Percentiles rank a stretch among this genome's conserved stretches.
phyloP scores from a whole-genome alignment of 2,329 filamentous ascomycete genomes.

The Fusarium equiseti region DNA sequence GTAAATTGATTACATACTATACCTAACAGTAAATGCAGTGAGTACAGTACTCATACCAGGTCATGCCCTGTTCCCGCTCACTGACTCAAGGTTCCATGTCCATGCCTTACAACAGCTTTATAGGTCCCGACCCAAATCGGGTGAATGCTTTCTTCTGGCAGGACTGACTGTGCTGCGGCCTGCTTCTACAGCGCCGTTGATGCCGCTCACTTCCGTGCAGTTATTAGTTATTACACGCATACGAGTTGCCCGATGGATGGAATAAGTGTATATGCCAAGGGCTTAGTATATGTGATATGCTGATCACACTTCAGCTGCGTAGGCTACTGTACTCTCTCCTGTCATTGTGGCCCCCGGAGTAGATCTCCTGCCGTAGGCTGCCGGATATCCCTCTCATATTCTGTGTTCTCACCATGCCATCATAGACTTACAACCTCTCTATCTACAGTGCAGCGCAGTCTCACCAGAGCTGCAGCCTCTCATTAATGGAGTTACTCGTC shows the following conservation, averaged over 20 bases:
- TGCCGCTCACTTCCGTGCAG: background rate
- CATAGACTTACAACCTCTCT: conserved; percentile 31
- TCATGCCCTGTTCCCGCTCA: conserved; percentile 17
- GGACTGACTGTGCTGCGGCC: conserved; percentile 3
- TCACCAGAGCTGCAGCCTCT: conserved; percentile 28
- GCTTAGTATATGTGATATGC: conserved; percentile 1
- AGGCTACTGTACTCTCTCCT: background rate
- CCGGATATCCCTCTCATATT: conserved; percentile 19
- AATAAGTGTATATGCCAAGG: conserved; percentile 11
- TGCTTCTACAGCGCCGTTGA: conserved; percentile 7
- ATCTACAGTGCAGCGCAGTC: conserved; percentile 14
- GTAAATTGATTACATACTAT: background rate
- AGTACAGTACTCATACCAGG: conserved; percentile 1
- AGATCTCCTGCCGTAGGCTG: conserved; percentile 13
- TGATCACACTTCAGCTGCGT: background rate
- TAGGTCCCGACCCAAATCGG: background rate
- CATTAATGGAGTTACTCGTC: background rate
- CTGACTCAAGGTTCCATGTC: conserved; percentile 1
- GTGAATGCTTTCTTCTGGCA: background rate
- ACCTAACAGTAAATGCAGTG: background rate
- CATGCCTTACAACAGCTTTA: background rate
- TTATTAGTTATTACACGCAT: background rate
- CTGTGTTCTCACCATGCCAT: conserved; percentile 21
- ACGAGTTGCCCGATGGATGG: conserved; percentile 2
- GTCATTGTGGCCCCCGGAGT: background rate